Evolutionary conservation across 306 rosid genomes (phyloP).

Genomic region (Quercus gilva): DNA sequence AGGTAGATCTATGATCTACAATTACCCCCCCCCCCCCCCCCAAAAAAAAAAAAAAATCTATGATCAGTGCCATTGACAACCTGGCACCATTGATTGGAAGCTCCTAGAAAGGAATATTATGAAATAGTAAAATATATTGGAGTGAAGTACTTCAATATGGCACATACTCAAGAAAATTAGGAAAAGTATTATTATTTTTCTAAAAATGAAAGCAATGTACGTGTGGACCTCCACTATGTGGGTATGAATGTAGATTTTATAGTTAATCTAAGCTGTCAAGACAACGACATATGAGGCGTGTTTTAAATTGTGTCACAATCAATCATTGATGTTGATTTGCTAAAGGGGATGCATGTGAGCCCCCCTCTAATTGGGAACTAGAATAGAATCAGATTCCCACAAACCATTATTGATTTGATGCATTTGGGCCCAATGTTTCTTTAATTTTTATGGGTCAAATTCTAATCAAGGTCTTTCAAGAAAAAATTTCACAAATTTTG

Average conservation of each 20-base stretch:
- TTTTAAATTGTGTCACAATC: slow-evolving; percentile 34
- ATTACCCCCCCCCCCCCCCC: too few species aligned
- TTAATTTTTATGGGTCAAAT: background rate
- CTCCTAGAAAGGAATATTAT: background rate
- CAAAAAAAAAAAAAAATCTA: too few species aligned
- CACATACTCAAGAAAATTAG: background rate
- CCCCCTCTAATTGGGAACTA: slow-evolving; percentile 23
- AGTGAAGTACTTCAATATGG: background rate
- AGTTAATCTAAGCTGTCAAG: slow-evolving; percentile 22
- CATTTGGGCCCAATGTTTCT: background rate
- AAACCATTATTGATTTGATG: slow-evolving; percentile 1
- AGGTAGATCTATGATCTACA: background rate
- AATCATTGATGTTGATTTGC: slow-evolving; percentile 26
- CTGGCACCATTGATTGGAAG: background rate
- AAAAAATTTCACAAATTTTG: too few species aligned
- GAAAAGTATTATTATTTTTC: background rate
- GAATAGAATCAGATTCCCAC: slow-evolving; percentile 11
- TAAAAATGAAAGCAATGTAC: background rate
- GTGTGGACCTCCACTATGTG: slow-evolving; percentile 16
- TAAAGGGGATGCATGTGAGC: slow-evolving; percentile 44
- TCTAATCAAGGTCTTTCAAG: too few species aligned
- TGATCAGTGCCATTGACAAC: slow-evolving; percentile 4
- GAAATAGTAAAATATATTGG: background rate
- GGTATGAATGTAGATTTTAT: slow-evolving; percentile 19
- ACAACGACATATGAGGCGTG: slow-evolving; percentile 43